phyloP scores from a whole-genome alignment of 805 yeast genomes.

The Clavispora fructus region DNA sequence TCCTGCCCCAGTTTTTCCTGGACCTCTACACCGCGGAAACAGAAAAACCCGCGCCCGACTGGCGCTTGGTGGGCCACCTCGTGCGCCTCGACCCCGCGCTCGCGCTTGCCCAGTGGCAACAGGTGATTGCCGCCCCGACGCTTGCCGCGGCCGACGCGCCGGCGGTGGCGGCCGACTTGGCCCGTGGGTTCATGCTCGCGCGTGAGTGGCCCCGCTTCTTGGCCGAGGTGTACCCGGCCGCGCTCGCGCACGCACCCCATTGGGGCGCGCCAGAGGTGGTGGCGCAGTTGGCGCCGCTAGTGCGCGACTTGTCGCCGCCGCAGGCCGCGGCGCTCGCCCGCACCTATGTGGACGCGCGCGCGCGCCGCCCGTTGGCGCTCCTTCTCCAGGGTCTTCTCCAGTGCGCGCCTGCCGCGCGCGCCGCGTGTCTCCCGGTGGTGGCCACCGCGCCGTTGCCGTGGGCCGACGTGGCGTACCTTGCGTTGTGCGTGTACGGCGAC shows the following conservation, averaged over 20 bases:
- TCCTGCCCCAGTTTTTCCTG: slow-evolving; percentile 49
- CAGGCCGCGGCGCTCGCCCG: slow-evolving; percentile 5
- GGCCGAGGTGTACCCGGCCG: slow-evolving; percentile 37
- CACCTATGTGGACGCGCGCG: slow-evolving; percentile 1
- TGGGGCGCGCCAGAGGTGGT: slow-evolving; percentile 29
- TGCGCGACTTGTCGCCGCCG: slow-evolving; percentile 37
- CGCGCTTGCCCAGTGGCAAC: slow-evolving; percentile 41
- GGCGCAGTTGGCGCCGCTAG: slow-evolving; percentile 32
- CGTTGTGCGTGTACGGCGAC: slow-evolving; percentile 39
- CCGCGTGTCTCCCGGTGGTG: background rate
- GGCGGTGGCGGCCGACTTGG: slow-evolving; percentile 25
- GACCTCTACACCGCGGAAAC: slow-evolving; percentile 32
- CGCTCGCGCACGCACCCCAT: slow-evolving; percentile 5
- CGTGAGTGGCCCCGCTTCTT: slow-evolving; percentile 54
- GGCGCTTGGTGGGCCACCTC: slow-evolving; percentile 44
- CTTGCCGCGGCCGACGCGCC: background rate
- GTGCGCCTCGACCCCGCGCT: slow-evolving; percentile 54
- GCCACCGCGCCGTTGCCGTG: slow-evolving; percentile 4
- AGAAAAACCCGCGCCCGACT: slow-evolving; percentile 21
- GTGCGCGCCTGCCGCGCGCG: slow-evolving; percentile 13
- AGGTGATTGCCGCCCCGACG: slow-evolving; percentile 19
- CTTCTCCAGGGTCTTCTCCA: slow-evolving; percentile 37
- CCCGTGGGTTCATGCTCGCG: slow-evolving; percentile 46
- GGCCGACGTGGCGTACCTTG: slow-evolving; percentile 45
- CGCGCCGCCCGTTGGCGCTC: slow-evolving; percentile 6